A percentile compares a stretch with the other conserved stretches of the same genome.
Evolutionary conservation across 2,329 filamentous ascomycete genomes (phyloP).

Genomic region (Fusarium albidum): DNA sequence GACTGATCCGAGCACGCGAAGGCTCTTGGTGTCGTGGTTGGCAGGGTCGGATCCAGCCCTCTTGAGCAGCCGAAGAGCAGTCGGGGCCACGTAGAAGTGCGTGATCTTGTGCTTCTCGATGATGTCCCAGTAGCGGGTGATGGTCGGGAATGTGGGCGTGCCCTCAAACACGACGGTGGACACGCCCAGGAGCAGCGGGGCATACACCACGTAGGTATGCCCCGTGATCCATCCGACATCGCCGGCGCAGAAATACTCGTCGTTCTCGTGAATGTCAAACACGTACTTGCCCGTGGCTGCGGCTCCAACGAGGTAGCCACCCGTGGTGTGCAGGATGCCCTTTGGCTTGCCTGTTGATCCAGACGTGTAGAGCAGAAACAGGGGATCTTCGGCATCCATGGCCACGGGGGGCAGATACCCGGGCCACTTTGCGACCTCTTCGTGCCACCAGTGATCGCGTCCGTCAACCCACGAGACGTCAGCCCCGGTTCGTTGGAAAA

Average conservation of each 20-base stretch:
- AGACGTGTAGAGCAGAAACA: conserved; percentile 94
- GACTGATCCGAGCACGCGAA: conserved; percentile 88
- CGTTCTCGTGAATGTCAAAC: conserved; percentile 90
- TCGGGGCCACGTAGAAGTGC: conserved; percentile 97
- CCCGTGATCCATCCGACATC: conserved; percentile 98
- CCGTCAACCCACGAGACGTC: conserved; percentile 85
- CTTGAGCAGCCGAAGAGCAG: conserved; percentile 87
- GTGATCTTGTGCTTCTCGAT: conserved; percentile 90
- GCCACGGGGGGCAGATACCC: conserved; percentile 84
- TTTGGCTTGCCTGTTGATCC: conserved; percentile 96
- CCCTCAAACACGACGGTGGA: conserved; percentile 94
- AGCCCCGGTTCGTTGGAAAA: conserved; percentile 89
- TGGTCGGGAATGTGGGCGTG: conserved; percentile 93
- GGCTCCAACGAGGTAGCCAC: conserved; percentile 85
- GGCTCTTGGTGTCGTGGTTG: conserved; percentile 76
- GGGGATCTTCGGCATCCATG: conserved; percentile 88
- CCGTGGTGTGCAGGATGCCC: conserved; percentile 94
- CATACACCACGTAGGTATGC: conserved; percentile 97
- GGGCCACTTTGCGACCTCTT: conserved; percentile 93
- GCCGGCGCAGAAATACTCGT: conserved; percentile 92
- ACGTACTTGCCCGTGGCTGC: conserved; percentile 94
- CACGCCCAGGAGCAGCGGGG: conserved; percentile 85
- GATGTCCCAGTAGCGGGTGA: conserved; percentile 95
- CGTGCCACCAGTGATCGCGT: conserved; percentile 94
- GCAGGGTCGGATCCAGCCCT: conserved; percentile 87